Evolutionary conservation across 1,284 basidiomycete species (phyloP).

Genomic region (Cutaneotrichosporon spelunceum): DNA sequence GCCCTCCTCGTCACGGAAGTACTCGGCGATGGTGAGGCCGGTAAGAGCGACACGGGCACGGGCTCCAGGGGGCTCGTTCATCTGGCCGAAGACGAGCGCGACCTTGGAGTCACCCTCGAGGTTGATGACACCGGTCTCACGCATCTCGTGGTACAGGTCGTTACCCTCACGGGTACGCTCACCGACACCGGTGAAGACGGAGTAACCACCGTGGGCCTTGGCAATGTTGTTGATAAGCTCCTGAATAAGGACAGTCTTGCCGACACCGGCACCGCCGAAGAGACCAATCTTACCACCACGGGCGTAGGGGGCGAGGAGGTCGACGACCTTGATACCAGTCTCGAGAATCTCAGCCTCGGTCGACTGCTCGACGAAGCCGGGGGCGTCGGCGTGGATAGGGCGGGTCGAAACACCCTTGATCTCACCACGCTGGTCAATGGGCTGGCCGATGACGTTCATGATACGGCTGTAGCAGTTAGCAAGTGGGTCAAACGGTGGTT

Average conservation of each 20-base stretch:
- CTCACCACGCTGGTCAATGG: conserved; percentile 98
- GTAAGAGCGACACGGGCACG: conserved; percentile 99
- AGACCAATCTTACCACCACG: conserved; percentile 99
- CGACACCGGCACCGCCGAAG: conserved; percentile 99
- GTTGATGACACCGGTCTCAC: conserved; percentile 99
- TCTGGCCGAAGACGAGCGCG: conserved; percentile 99
- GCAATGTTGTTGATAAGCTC: conserved; percentile 99
- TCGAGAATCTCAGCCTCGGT: conserved; percentile 97
- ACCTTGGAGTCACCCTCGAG: conserved; percentile 98
- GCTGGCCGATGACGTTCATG: conserved; percentile 99
- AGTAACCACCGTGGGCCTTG: conserved; percentile 99
- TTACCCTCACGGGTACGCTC: conserved; percentile 99
- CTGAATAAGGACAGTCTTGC: conserved; percentile 94
- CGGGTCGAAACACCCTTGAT: conserved; percentile 87
- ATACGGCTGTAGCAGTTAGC: conserved; percentile 61
- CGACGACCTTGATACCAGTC: conserved; percentile 99
- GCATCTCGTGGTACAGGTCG: conserved; percentile 99
- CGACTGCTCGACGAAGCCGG: conserved; percentile 95
- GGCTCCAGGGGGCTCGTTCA: conserved; percentile 99
- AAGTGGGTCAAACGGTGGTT: conserved; percentile 3
- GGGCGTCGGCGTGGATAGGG: conserved; percentile 95
- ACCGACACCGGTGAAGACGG: conserved; percentile 95
- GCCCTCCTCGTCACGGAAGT: conserved; percentile 99
- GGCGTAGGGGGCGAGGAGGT: conserved; percentile 97
- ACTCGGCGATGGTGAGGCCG: conserved; percentile 97